Percentiles rank a stretch among this genome's conserved stretches.
phyloP scores from a whole-genome alignment of 1,139 yeast species.

The Keqinozyma sinolaborantium region DNA sequence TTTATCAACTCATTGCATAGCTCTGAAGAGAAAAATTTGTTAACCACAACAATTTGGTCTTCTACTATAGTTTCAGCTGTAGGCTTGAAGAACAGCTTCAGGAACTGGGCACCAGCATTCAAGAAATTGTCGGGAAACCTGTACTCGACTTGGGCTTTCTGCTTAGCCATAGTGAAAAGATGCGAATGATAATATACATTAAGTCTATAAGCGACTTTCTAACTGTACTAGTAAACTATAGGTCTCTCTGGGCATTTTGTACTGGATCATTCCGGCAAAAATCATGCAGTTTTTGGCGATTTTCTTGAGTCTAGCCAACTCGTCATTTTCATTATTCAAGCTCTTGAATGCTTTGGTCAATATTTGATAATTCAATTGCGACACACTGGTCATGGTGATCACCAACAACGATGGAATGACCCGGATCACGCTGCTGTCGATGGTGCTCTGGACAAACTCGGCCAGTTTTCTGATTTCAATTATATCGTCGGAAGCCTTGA shows the following conservation, averaged over 20 bases:
- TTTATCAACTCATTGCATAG: slow-evolving; percentile 43
- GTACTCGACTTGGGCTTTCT: slow-evolving; percentile 4
- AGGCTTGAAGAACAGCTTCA: slow-evolving; percentile 31
- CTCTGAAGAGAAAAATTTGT: slow-evolving; percentile 39
- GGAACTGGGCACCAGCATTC: slow-evolving; percentile 15
- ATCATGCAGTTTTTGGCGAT: slow-evolving; percentile 88
- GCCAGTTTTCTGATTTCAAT: slow-evolving; percentile 34
- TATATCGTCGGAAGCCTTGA: slow-evolving; percentile 38
- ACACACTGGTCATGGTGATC: slow-evolving; percentile 77
- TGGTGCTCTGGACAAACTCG: slow-evolving; percentile 40
- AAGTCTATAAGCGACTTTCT: slow-evolving; percentile 45
- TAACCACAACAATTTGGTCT: slow-evolving; percentile 47
- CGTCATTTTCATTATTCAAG: slow-evolving; percentile 51
- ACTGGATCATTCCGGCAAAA: slow-evolving; percentile 94
- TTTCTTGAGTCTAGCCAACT: slow-evolving; percentile 50
- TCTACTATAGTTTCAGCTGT: slow-evolving; percentile 24
- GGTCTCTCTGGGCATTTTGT: slow-evolving; percentile 90
- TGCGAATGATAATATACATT: neutral
- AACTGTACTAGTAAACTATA: slow-evolving; percentile 71
- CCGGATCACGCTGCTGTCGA: slow-evolving; percentile 71
- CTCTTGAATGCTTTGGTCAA: slow-evolving; percentile 46
- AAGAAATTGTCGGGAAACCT: slow-evolving; percentile 27
- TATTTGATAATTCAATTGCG: slow-evolving; percentile 53
- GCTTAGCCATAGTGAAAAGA: slow-evolving; percentile 5
- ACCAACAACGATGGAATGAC: slow-evolving; percentile 78